Conservation (phyloP, 805 yeast genomes). For the Spathaspora passalidarum region DNA sequence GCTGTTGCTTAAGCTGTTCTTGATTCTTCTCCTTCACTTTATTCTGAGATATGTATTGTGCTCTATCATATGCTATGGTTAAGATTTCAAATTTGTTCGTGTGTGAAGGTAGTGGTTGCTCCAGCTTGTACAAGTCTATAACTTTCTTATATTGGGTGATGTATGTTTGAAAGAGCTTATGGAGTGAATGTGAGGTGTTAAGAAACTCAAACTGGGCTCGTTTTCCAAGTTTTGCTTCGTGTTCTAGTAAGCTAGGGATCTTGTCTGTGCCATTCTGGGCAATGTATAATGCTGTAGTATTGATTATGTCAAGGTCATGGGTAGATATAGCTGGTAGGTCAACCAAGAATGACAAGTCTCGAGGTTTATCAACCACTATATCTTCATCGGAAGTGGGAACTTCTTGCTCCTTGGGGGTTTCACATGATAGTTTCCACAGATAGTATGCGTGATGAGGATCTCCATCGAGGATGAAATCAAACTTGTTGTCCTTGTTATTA, state of each 20-base stretch:
- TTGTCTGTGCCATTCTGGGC: conserved; percentile 57
- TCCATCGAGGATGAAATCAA: conserved; percentile 56
- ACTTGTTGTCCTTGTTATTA: conserved; percentile 49
- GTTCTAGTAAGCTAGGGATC: conserved; percentile 25
- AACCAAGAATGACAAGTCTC: conserved; percentile 21
- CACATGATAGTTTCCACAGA: conserved; percentile 34
- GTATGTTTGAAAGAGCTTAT: conserved; percentile 47
- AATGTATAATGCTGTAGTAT: conserved; percentile 66
- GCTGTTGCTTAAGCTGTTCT: conserved; percentile 34
- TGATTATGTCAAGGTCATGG: conserved; percentile 65
- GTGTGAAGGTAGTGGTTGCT: conserved; percentile 2
- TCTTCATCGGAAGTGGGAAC: conserved; percentile 7
- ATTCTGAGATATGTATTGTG: conserved; percentile 46
- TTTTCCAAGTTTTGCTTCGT: conserved; percentile 35
- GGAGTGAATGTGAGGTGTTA: conserved; percentile 54
- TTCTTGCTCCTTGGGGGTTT: not conserved
- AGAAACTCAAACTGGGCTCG: conserved; percentile 69
- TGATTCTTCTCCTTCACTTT: conserved; percentile 27
- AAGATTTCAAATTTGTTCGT: conserved; percentile 33
- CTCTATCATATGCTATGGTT: conserved; percentile 50
- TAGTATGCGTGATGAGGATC: conserved; percentile 63
- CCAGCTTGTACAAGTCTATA: conserved; percentile 14
- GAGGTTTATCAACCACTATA: conserved; percentile 13
- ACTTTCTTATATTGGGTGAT: conserved; percentile 52
- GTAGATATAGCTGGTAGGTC: conserved; percentile 39